Evolutionary conservation across 148 eudicot species (phyloP).

Genomic region (Vaccinium vitisidaea): DNA sequence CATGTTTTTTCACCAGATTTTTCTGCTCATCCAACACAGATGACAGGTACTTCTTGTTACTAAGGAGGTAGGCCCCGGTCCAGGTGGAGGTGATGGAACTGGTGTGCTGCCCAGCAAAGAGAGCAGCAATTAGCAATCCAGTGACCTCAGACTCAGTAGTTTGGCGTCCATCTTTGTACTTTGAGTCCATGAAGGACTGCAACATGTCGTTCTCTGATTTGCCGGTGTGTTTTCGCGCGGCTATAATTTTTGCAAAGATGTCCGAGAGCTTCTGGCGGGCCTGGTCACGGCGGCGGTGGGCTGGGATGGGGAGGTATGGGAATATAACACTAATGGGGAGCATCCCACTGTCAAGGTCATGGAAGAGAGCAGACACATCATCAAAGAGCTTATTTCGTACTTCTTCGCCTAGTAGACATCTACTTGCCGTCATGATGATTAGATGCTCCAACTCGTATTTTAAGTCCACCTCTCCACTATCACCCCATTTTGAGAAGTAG

Average conservation of each 20-base stretch:
- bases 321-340: constrained; percentile 83
- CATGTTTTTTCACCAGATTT: constrained; percentile 57
- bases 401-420: constrained; percentile 90
- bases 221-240: constrained; percentile 62
- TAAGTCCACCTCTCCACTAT: constrained; percentile 86
- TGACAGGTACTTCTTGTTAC: constrained; percentile 44
- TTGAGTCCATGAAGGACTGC: constrained; percentile 90
- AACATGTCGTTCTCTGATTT: constrained; percentile 70
- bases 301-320: constrained; percentile 94
- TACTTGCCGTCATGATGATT: constrained; percentile 83
- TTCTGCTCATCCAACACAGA: constrained; percentile 68
- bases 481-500: constrained; percentile 92
- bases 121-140: constrained; percentile 86
- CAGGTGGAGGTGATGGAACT: constrained; percentile 89
- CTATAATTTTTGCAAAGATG: constrained; percentile 67
- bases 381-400: constrained; percentile 85
- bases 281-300: constrained; percentile 73
- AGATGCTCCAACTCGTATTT: constrained; percentile 86
- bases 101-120: constrained; percentile 92
- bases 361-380: constrained; percentile 88
- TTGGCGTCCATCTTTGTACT: constrained; percentile 84
- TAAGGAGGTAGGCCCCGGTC: constrained; percentile 88
- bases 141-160: constrained; percentile 85
- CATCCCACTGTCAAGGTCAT: constrained; percentile 87
- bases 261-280: constrained; percentile 76